These are phyloP conservation scores for Rhizopogon salebrosus DNA, from an alignment of 768 basidiomycete species.

Conservation along the genomic window DNA sequence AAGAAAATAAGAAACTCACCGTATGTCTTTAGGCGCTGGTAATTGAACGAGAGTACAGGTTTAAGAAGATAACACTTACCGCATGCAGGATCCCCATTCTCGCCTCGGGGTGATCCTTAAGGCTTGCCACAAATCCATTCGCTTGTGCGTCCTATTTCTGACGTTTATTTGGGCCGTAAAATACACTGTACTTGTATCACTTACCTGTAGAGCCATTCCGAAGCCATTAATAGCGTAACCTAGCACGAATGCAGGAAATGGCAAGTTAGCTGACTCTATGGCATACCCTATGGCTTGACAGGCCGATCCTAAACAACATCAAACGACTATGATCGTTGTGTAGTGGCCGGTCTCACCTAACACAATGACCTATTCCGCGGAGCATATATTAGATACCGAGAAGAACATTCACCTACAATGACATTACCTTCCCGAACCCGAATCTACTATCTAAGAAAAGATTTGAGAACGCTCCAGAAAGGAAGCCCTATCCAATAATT, in stretches of 20 bases:
- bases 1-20: neutral
- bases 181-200: neutral
- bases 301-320: conserved; percentile 16
- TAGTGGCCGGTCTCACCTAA: conserved; percentile 14
- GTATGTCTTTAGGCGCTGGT: neutral
- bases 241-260: conserved; percentile 41
- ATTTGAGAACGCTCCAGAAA: conserved; percentile 28
- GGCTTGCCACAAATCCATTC: conserved; percentile 39
- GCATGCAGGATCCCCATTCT: conserved; percentile 40
- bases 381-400: neutral
- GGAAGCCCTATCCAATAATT: conserved; percentile 20
- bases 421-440: conserved; percentile 29
- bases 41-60: neutral
- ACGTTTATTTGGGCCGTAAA: neutral
- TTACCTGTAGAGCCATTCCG: conserved; percentile 42
- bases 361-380: conserved; percentile 18
- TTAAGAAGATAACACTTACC: conserved; percentile 18
- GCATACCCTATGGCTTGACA: conserved; percentile 27
- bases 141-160: conserved; percentile 38
- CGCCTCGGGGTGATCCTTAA: conserved; percentile 32
- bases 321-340: neutral
- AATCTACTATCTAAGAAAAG: conserved; percentile 22
- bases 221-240: conserved; percentile 40
- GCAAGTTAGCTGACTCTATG: conserved; percentile 36
- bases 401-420: neutral